Evolutionary conservation across 768 basidiomycete genomes (phyloP).

Genomic region (Leucocoprinus sp.): DNA sequence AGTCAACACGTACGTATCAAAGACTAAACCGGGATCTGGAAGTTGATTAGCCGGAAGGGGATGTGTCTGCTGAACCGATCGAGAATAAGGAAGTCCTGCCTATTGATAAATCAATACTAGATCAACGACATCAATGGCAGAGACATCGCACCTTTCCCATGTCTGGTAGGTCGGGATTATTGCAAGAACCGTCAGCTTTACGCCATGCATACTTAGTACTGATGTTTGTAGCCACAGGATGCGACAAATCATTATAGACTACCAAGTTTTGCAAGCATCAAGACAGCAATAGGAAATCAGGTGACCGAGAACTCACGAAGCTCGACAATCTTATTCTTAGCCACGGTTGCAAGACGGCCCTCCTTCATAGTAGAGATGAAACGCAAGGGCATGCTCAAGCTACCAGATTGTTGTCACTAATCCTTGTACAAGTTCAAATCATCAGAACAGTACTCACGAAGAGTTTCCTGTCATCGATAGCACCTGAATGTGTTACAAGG

Average conservation of each 20-base stretch:
- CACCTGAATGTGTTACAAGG: slow-evolving; percentile 45
- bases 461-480: slow-evolving; percentile 72
- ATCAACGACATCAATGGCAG: neutral
- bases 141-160: slow-evolving; percentile 47
- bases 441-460: slow-evolving; percentile 36
- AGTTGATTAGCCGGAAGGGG: slow-evolving; percentile 60
- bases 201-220: slow-evolving; percentile 60
- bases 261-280: too few species aligned
- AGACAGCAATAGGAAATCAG: too few species aligned
- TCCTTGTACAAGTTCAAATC: neutral
- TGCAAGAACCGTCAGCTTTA: slow-evolving; percentile 67
- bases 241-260: slow-evolving; percentile 80
- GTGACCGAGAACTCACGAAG: slow-evolving; percentile 36
- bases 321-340: slow-evolving; percentile 43
- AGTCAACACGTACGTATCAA: slow-evolving; percentile 49
- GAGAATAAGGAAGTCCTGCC: slow-evolving; percentile 73
- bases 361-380: slow-evolving; percentile 54
- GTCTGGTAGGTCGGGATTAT: slow-evolving; percentile 62
- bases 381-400: slow-evolving; percentile 65
- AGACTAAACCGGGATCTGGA: slow-evolving; percentile 74
- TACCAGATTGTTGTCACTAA: slow-evolving; percentile 17
- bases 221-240: slow-evolving; percentile 66
- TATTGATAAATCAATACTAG: slow-evolving; percentile 11
- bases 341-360: slow-evolving; percentile 26
- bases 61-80: slow-evolving; percentile 67